Conservation (phyloP, 441 rosid species). For the Populus hybrid region DNA sequence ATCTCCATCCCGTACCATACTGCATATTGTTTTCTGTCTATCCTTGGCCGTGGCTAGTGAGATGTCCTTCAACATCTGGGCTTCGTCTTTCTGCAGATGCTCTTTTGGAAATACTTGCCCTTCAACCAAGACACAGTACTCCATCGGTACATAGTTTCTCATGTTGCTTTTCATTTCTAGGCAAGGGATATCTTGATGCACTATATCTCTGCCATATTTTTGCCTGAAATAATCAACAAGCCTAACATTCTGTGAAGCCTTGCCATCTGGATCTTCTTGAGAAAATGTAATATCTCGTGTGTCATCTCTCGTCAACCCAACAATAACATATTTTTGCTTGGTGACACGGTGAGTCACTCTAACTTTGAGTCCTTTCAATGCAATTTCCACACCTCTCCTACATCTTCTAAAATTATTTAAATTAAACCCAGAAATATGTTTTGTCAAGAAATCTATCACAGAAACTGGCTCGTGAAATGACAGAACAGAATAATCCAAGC, state of each 20-base stretch:
- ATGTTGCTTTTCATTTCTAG: constrained; percentile 52
- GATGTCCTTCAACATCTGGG: constrained; percentile 36
- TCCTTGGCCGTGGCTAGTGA: constrained; percentile 46
- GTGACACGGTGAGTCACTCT: constrained; percentile 47
- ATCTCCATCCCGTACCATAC: constrained; percentile 37
- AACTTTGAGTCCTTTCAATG: constrained; percentile 55
- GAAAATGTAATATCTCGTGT: constrained; percentile 35
- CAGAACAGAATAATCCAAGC: too few relatives aligned
- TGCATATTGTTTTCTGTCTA: constrained; percentile 40
- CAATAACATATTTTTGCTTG: constrained; percentile 48
- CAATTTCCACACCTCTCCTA: constrained; percentile 33
- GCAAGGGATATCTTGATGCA: constrained; percentile 54
- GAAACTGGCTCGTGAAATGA: constrained; percentile 40
- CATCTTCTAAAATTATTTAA: constrained; percentile 22
- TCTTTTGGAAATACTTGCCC: constrained; percentile 35
- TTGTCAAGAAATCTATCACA: constrained; percentile 48
- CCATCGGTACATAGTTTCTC: constrained; percentile 61
- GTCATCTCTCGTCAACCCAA: constrained; percentile 38
- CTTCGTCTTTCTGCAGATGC: constrained; percentile 37
- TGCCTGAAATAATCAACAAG: constrained; percentile 58
- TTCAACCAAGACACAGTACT: constrained; percentile 57
- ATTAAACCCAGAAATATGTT: constrained; percentile 35
- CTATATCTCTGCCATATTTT: constrained; percentile 46
- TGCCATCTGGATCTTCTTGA: constrained; percentile 16
- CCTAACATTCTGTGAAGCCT: constrained; percentile 20